Evolutionary conservation across 352 stramenopile genomes (phyloP).

Genomic region (Peronosclerospora sorghi): DNA sequence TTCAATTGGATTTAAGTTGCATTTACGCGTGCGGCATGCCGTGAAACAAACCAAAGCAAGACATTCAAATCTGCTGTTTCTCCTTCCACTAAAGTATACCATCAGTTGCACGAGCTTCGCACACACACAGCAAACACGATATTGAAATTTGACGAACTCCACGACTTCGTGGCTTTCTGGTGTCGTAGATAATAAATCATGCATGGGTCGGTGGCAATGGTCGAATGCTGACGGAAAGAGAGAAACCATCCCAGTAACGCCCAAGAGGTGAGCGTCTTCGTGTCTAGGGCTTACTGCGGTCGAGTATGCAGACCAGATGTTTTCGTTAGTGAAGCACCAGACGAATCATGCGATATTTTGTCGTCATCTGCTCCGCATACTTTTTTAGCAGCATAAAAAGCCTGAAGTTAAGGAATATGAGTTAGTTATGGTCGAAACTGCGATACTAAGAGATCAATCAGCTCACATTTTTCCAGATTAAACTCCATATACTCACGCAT

Average conservation of each 20-base stretch:
- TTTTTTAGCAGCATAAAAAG: no score
- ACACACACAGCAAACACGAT: conserved; percentile 57
- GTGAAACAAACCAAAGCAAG: conserved; percentile 61
- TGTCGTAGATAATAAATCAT: conserved; percentile 57
- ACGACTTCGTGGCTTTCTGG: conserved; percentile 58
- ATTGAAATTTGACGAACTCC: conserved; percentile 51
- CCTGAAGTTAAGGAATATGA: no score
- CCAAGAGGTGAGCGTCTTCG: conserved; percentile 57
- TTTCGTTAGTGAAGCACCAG: no score
- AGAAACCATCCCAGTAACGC: conserved; percentile 43
- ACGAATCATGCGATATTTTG: no score
- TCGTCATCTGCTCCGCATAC: no score
- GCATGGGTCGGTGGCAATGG: conserved; percentile 70
- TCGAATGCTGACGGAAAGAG: conserved; percentile 76
- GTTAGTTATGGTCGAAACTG: no score
- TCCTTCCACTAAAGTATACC: conserved; percentile 63
- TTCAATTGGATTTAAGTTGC: conserved; percentile 13
- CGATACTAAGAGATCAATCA: no score
- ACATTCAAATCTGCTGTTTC: conserved; percentile 42
- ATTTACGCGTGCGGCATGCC: conserved; percentile 25
- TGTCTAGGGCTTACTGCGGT: no score
- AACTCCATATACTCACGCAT: no score
- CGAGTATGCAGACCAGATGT: no score
- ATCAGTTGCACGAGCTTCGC: conserved; percentile 43
- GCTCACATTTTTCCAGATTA: no score